Conservation (phyloP, 2,329 filamentous ascomycete genomes). For the Xylariomycetidae sp. region DNA sequence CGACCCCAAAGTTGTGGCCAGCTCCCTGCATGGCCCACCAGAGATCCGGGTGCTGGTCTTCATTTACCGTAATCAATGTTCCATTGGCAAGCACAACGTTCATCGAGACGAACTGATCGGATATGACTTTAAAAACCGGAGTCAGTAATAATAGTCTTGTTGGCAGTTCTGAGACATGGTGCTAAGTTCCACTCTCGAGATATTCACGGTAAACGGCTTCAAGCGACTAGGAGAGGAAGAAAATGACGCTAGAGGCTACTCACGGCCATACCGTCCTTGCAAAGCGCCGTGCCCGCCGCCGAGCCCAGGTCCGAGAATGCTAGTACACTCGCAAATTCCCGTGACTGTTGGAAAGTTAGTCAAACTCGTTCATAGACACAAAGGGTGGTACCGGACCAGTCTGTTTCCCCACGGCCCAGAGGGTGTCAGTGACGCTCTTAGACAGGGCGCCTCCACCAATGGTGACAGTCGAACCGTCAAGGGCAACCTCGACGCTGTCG, state of each 20-base stretch:
- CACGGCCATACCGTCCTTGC: conserved; percentile 48
- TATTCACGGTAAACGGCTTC: no score
- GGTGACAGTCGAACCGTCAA: conserved; percentile 30
- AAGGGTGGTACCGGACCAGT: no score
- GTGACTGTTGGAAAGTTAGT: conserved; percentile 26
- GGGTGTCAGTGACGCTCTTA: conserved; percentile 30
- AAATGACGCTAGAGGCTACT: no score
- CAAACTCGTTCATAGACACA: no score
- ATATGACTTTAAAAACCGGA: no score
- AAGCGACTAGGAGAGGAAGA: no score
- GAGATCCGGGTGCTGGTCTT: conserved; percentile 40
- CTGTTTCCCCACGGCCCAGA: conserved; percentile 39
- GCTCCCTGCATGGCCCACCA: conserved; percentile 56
- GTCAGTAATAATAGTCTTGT: no score
- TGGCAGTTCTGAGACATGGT: no score
- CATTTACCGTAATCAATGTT: conserved; percentile 31
- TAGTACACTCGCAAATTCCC: conserved; percentile 42
- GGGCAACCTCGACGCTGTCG: conserved; percentile 28
- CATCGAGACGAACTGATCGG: conserved; percentile 49
- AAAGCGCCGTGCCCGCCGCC: conserved; percentile 55
- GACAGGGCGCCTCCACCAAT: conserved; percentile 35
- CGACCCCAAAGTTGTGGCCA: conserved; percentile 57
- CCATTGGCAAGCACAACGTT: conserved; percentile 49
- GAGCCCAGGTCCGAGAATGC: conserved; percentile 43
- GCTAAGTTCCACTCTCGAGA: no score